Conservation (phyloP, 768 basidiomycete species). For the Boletus coccyginus region DNA sequence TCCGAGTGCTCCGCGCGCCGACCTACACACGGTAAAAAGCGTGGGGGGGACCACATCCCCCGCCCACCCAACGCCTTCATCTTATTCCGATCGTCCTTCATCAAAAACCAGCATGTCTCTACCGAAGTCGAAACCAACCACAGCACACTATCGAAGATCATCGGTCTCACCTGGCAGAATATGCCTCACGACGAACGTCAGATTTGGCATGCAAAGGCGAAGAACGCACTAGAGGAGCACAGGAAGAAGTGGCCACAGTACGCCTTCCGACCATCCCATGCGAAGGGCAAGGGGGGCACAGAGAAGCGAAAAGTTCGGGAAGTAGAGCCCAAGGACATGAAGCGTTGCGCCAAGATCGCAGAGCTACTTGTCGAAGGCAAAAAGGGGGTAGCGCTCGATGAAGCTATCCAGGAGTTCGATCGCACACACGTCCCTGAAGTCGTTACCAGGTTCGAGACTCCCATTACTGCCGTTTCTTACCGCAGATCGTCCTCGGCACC, state of each 20-base stretch:
- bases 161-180: slow-evolving; percentile 80
- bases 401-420: slow-evolving; percentile 60
- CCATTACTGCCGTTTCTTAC: slow-evolving; percentile 69
- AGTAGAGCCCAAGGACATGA: slow-evolving; percentile 50
- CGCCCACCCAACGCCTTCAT: slow-evolving; percentile 87
- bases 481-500: slow-evolving; percentile 67
- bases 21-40: slow-evolving; percentile 63
- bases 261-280: slow-evolving; percentile 64
- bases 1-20: slow-evolving; percentile 37
- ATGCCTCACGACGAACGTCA: slow-evolving; percentile 73
- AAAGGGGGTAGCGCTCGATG: slow-evolving; percentile 58
- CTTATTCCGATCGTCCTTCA: slow-evolving; percentile 80
- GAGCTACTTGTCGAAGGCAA: slow-evolving; percentile 65
- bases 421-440: slow-evolving; percentile 53
- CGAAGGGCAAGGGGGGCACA: slow-evolving; percentile 27
- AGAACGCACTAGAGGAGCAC: slow-evolving; percentile 69
- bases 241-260: slow-evolving; percentile 71
- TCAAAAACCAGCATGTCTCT: slow-evolving; percentile 74
- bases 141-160: slow-evolving; percentile 81
- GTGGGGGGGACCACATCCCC: slow-evolving; percentile 73
- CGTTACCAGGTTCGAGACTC: slow-evolving; percentile 69
- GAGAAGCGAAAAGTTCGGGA: slow-evolving; percentile 36
- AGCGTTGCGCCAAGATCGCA: slow-evolving; percentile 66
- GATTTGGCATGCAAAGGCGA: slow-evolving; percentile 76
- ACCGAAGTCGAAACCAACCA: slow-evolving; percentile 79